phyloP scores from a whole-genome alignment of 1,139 yeast genomes.

The Blastobotrys malaysiensis region DNA sequence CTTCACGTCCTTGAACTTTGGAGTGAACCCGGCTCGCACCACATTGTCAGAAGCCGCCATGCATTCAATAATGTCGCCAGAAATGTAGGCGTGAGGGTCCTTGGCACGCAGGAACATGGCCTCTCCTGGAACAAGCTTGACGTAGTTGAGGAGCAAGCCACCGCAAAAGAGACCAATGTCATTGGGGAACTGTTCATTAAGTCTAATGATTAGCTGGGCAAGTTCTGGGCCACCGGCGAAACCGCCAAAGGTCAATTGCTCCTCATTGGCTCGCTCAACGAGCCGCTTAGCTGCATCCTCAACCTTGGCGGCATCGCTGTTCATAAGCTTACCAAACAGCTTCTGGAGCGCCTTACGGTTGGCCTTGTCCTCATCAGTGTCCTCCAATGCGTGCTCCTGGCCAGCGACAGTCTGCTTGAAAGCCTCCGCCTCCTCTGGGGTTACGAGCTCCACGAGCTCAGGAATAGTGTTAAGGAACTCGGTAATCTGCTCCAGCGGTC shows the following conservation, averaged over 20 bases:
- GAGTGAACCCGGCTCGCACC: constrained; percentile 97
- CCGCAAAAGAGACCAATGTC: constrained; percentile 97
- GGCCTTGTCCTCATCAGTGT: constrained; percentile 29
- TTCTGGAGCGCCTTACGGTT: constrained; percentile 65
- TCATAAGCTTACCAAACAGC: constrained; percentile 80
- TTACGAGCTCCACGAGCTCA: constrained; percentile 68
- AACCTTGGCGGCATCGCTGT: constrained; percentile 55
- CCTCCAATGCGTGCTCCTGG: constrained; percentile 48
- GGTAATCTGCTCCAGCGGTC: constrained; percentile 76
- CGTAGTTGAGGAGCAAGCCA: constrained; percentile 84
- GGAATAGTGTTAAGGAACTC: constrained; percentile 63
- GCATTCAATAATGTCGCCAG: constrained; percentile 96
- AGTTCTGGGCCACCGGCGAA: constrained; percentile 43
- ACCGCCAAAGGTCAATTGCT: constrained; percentile 33
- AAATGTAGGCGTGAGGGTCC: constrained; percentile 96
- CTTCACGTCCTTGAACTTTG: constrained; percentile 92
- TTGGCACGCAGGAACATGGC: constrained; percentile 95
- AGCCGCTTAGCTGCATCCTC: constrained; percentile 51
- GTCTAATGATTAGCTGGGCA: constrained; percentile 66
- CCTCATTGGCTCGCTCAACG: constrained; percentile 52
- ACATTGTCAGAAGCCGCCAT: constrained; percentile 99
- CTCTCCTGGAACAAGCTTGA: constrained; percentile 78
- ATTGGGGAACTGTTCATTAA: constrained; percentile 82
- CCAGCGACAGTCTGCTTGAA: constrained; percentile 42
- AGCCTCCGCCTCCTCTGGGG: constrained; percentile 48